Evolutionary conservation across 805 yeast species (phyloP), one percentile per base, ranked within the genome.

Genomic region (Metschnikowia sp.): DNA sequence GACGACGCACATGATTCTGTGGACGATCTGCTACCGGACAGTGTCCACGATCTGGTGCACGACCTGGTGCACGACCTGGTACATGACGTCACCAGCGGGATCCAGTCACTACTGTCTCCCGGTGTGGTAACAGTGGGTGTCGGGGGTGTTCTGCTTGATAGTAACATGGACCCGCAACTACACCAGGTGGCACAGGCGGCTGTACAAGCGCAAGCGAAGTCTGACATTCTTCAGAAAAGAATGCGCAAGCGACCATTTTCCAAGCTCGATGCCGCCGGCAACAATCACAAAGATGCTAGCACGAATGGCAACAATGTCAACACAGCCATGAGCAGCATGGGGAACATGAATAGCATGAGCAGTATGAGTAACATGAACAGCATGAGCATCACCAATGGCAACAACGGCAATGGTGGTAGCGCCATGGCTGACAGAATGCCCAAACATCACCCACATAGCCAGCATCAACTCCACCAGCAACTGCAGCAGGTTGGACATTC

Each of bases 171-270:
- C 55, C 75, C 75, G 3, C 73, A 66, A 34, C 60, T 71, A 32
- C 75, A 69, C 39, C 67, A 65, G 44, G 72, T 68, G 34, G 73
- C 73, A 2, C 70, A 60, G 35, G 74, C 71, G 8, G 71, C 73
- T 1, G 72, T 64, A 3, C 69, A 63, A 18, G 67, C 64, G 1
- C 69, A 63, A 47, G 58, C 58, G 10, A 51, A 48, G 45, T 32
- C 48, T 3, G 49, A 41, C 5, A 13, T 42, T 15, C 48, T 13
- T 2, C 55, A 44, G 26, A 49, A 49, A 34, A 42, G 48, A 39
- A 29, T 19, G 26, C 43, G 50, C n/a, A 52, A 45, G 37, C 51
- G 50, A 30, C 44, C 47, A 10, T 53, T 44, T 34, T 38, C 26
- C 10, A 50, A 50, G 32, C 28, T 39, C 15, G 15, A 36, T n/a